A percentile compares a stretch with the other conserved stretches of the same genome.
These are phyloP conservation scores for Tardiomyces blankii DNA, from an alignment of 1,139 yeast species.

Conservation along the genomic window DNA sequence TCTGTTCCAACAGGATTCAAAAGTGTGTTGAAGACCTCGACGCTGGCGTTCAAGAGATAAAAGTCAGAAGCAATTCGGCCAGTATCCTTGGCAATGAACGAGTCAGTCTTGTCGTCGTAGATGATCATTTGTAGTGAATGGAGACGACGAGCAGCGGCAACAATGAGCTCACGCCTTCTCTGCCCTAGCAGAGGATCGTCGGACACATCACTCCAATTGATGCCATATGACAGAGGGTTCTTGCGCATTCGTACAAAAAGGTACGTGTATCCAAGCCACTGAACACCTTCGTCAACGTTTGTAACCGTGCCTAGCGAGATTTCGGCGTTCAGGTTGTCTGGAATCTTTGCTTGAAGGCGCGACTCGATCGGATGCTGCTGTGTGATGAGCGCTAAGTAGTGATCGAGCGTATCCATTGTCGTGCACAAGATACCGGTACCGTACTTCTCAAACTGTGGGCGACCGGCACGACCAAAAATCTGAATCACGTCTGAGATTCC, in stretches of 20 bases:
- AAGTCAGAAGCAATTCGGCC: conserved; percentile 95
- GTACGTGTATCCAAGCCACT: conserved; percentile 95
- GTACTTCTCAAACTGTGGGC: conserved; percentile 88
- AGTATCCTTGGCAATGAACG: conserved; percentile 74
- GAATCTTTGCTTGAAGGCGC: conserved; percentile 59
- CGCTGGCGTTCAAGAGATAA: conserved; percentile 71
- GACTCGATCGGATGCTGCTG: conserved; percentile 98
- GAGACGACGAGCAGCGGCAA: conserved; percentile 68
- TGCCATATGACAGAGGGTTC: conserved; percentile 90
- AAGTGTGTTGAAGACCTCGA: conserved; percentile 82
- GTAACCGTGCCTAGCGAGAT: conserved; percentile 93
- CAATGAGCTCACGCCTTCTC: conserved; percentile 63
- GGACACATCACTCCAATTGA: conserved; percentile 73
- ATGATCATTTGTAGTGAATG: conserved; percentile 88
- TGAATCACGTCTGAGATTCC: conserved; percentile 96
- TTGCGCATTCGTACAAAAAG: conserved; percentile 90
- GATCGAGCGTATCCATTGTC: conserved; percentile 69
- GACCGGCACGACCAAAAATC: conserved; percentile 98
- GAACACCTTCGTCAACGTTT: conserved; percentile 86
- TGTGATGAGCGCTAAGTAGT: conserved; percentile 73
- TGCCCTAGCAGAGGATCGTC: conserved; percentile 75
- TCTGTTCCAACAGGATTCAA: conserved; percentile 80
- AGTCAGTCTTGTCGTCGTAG: conserved; percentile 60
- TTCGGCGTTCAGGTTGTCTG: conserved; percentile 92
- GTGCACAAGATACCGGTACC: conserved; percentile 94